Conservation (phyloP, 257 asterid genomes). For the Gardenia jasminoides region DNA sequence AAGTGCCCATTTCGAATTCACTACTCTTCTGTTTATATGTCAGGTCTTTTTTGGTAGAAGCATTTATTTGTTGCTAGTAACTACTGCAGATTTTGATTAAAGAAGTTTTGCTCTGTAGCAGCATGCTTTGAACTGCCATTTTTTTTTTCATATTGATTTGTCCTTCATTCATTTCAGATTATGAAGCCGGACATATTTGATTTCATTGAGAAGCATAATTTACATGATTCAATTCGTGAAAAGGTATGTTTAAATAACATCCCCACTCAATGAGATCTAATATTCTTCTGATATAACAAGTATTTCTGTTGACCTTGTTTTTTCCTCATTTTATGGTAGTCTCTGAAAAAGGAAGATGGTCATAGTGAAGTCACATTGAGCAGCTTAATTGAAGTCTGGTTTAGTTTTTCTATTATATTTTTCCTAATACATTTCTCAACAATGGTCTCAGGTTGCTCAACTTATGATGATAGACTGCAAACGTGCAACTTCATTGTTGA, state of each 20-base stretch:
- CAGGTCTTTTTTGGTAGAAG: not conserved
- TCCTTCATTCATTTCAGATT: slow-evolving; percentile 56
- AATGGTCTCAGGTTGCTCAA: slow-evolving; percentile 65
- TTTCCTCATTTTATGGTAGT: not conserved
- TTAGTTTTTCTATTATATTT: not conserved
- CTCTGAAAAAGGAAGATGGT: not conserved
- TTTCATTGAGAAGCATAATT: slow-evolving; percentile 87
- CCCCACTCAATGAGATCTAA: not conserved
- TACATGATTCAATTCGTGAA: slow-evolving; percentile 77
- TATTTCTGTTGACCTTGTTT: not conserved
- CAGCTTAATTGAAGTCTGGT: not conserved
- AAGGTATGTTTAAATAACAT: slow-evolving; percentile 51
- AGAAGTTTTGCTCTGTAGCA: slow-evolving; percentile 7
- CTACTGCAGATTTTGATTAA: not conserved
- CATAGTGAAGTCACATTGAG: not conserved
- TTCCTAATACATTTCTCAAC: slow-evolving; percentile 6
- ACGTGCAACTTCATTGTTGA: slow-evolving; percentile 72
- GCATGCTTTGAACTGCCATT: slow-evolving; percentile 15
- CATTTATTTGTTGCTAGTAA: not conserved
- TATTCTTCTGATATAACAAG: slow-evolving; percentile 5
- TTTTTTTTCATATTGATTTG: slow-evolving; percentile 9
- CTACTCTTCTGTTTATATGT: not conserved
- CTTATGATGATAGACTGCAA: slow-evolving; percentile 91
- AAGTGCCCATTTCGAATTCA: slow-evolving; percentile 33
- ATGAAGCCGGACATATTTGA: slow-evolving; percentile 84